These are phyloP conservation scores for Chrysochromulina parva DNA, from an alignment of 78 protist genomes.

Conservation along the genomic window DNA sequence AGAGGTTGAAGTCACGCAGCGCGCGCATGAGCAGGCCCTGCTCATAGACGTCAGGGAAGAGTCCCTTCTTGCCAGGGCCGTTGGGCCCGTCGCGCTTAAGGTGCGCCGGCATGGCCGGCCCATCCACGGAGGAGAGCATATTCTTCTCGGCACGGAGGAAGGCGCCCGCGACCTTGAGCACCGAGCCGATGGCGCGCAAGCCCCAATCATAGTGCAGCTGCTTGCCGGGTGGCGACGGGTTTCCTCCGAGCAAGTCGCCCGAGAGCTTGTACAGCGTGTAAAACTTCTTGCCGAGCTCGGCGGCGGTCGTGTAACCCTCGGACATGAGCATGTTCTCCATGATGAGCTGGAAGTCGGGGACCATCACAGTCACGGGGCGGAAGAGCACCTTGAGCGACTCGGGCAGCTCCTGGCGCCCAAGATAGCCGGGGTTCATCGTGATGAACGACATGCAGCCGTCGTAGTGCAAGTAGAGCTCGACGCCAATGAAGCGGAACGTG, in stretches of 20 bases:
- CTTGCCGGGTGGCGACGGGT: background rate
- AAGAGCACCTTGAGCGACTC: constrained; percentile 76
- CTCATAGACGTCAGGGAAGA: constrained; percentile 53
- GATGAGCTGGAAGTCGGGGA: constrained; percentile 73
- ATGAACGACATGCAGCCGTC: constrained; percentile 64
- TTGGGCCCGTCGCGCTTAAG: no score
- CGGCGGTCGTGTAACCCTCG: constrained; percentile 69
- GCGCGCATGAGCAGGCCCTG: constrained; percentile 66
- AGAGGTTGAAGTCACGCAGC: constrained; percentile 76
- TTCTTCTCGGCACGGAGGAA: constrained; percentile 55
- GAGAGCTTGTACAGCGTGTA: constrained; percentile 51
- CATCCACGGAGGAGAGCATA: no score
- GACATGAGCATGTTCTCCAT: constrained; percentile 76
- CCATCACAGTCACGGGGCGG: constrained; percentile 69
- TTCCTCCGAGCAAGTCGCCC: constrained; percentile 47
- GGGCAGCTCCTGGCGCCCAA: constrained; percentile 81
- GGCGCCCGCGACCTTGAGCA: constrained; percentile 67
- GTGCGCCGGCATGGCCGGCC: no score
- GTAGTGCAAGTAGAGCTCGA: constrained; percentile 19
- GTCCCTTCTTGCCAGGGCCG: no score
- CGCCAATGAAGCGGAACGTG: constrained; percentile 35
- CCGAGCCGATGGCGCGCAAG: constrained; percentile 74
- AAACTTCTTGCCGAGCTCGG: constrained; percentile 55
- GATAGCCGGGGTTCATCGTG: constrained; percentile 90
- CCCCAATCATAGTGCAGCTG: constrained; percentile 54